Conservation (phyloP, 2,329 filamentous ascomycete species). For the Alternaria angustiovoidea region DNA sequence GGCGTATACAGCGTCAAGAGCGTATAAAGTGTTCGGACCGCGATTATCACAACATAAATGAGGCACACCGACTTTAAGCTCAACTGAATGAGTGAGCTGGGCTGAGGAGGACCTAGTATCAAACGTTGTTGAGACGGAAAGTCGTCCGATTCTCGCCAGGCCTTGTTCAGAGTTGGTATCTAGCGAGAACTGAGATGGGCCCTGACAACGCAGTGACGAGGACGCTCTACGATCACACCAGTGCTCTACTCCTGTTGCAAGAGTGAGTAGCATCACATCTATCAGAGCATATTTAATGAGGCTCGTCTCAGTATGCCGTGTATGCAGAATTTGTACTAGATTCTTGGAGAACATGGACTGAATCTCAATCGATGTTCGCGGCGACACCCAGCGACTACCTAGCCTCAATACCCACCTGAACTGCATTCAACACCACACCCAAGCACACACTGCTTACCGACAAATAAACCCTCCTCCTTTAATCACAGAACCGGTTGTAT, state of each 20-base stretch:
- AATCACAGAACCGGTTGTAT: background rate
- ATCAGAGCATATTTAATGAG: background rate
- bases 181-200: background rate
- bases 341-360: background rate
- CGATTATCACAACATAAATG: background rate
- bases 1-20: conserved; percentile 32
- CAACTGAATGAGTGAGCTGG: background rate
- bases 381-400: background rate
- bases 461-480: too few relatives aligned
- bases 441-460: background rate
- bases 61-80: background rate
- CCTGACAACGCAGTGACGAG: background rate
- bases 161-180: background rate
- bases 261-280: background rate
- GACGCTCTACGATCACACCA: background rate
- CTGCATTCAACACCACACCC: background rate
- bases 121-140: background rate
- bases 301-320: background rate
- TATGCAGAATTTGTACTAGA: background rate
- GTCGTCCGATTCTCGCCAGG: background rate
- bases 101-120: background rate
- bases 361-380: background rate
- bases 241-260: background rate
- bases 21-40: conserved; percentile 17
- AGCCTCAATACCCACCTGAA: background rate